Conservation (phyloP, 345 rosid genomes). For the Raphanus sativus region DNA sequence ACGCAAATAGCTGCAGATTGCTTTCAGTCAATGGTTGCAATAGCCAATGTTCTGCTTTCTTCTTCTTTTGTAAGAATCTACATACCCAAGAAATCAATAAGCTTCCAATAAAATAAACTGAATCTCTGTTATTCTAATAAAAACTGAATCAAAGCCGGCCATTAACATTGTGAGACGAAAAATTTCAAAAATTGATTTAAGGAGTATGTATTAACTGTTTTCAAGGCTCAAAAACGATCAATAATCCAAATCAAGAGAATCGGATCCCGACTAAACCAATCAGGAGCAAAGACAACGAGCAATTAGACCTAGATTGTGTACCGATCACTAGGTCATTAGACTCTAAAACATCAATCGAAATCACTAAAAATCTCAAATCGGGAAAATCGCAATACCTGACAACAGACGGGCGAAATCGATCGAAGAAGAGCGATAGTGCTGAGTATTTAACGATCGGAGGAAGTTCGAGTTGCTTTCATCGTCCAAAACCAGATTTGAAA, state of each 20-base stretch:
- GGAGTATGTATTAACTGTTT: too few species aligned
- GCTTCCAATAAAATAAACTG: background rate
- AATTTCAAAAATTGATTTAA: too few species aligned
- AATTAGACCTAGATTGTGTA: background rate
- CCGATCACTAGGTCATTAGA: background rate
- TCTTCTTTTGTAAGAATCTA: constrained; percentile 41
- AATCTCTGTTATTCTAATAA: background rate
- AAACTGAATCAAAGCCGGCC: too few species aligned
- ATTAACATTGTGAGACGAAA: too few species aligned
- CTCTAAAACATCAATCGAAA: background rate
- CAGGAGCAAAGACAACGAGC: background rate
- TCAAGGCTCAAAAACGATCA: background rate
- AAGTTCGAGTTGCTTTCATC: constrained; percentile 52
- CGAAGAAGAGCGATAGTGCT: constrained; percentile 64
- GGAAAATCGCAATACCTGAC: constrained; percentile 39
- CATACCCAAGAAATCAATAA: background rate
- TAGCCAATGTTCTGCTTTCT: constrained; percentile 55
- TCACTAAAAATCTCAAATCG: background rate
- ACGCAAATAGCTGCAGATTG: constrained; percentile 72
- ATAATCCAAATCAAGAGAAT: background rate
- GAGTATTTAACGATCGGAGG: constrained; percentile 71
- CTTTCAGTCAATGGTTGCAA: constrained; percentile 60
- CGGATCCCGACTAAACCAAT: background rate
- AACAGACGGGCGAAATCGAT: constrained; percentile 56
- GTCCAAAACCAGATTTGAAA: background rate